These are phyloP conservation scores for Thielaviopsis euricoi DNA, from an alignment of 2,329 filamentous ascomycete genomes.

Conservation along the genomic window DNA sequence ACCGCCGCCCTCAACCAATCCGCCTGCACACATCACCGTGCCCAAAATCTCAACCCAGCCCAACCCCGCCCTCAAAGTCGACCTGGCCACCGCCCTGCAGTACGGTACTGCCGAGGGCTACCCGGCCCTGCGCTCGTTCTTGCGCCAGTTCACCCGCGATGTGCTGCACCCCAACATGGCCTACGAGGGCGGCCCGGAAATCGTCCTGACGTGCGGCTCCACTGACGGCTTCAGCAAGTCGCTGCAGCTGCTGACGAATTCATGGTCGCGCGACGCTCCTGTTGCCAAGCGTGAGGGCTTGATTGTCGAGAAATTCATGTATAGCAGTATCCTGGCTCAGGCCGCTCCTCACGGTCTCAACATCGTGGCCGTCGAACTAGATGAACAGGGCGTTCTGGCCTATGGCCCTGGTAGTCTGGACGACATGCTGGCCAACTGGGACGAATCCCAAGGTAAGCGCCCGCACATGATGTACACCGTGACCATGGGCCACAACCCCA, in stretches of 20 bases:
- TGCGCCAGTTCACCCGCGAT: conserved; percentile 61
- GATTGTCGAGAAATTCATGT: conserved; percentile 65
- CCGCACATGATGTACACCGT: conserved; percentile 84
- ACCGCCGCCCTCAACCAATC: conserved; percentile 16
- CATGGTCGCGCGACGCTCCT: conserved; percentile 53
- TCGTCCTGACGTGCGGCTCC: conserved; percentile 63
- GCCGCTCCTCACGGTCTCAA: conserved; percentile 53
- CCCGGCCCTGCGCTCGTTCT: conserved; percentile 58
- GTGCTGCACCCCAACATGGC: conserved; percentile 68
- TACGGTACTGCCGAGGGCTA: conserved; percentile 77
- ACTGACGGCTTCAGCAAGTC: conserved; percentile 76
- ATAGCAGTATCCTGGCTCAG: conserved; percentile 58
- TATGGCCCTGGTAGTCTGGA: conserved; percentile 56
- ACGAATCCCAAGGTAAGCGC: conserved; percentile 52
- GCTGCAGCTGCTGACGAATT: conserved; percentile 57
- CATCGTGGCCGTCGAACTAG: conserved; percentile 56
- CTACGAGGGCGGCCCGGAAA: conserved; percentile 59
- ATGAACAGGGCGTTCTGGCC: conserved; percentile 64
- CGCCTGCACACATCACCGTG: conserved; percentile 44
- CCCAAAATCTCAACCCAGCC: conserved; percentile 46
- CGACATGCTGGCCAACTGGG: conserved; percentile 72
- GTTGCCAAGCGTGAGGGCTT: conserved; percentile 57
- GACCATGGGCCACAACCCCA: conserved; percentile 73
- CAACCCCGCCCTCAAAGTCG: conserved; percentile 54
- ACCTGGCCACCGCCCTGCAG: conserved; percentile 67